phyloP scores from a whole-genome alignment of 805 yeast species.

The Maudiozyma turicensis region DNA sequence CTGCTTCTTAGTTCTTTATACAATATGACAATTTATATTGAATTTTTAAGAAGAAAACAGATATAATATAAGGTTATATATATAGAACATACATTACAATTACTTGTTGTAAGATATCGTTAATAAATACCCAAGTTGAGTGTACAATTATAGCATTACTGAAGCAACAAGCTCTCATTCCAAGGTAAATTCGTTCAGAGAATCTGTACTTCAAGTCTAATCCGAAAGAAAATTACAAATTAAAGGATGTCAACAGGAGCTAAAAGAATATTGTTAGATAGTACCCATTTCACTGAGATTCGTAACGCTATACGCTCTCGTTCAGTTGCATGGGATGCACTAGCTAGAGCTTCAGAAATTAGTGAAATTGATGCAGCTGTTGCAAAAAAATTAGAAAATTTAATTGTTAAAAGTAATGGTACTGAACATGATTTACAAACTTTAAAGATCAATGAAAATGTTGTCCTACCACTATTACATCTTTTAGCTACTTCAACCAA shows the following conservation, averaged over 20 bases:
- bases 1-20: too few relatives aligned
- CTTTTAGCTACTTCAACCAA: slow-evolving; percentile 15
- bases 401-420: slow-evolving; percentile 27
- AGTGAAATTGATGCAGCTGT: slow-evolving; percentile 56
- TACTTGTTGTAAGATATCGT: too few relatives aligned
- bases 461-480: slow-evolving; percentile 20
- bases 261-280: slow-evolving; percentile 39
- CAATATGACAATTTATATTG: too few relatives aligned
- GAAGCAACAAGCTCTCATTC: not conserved
- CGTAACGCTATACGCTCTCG: slow-evolving; percentile 63
- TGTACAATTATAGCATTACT: too few relatives aligned
- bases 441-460: slow-evolving; percentile 9
- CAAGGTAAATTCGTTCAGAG: not conserved
- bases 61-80: not conserved
- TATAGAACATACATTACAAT: not conserved
- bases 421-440: slow-evolving; percentile 20
- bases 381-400: slow-evolving; percentile 24
- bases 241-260: slow-evolving; percentile 1
- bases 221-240: not conserved
- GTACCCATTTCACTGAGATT: slow-evolving; percentile 55
- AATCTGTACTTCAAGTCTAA: not conserved
- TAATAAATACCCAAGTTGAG: too few relatives aligned
- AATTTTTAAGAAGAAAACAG: not conserved
- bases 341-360: slow-evolving; percentile 62
- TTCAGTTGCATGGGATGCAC: slow-evolving; percentile 88